These are phyloP conservation scores for Eucalyptus erythrocorys DNA, from an alignment of 345 rosid genomes.

Conservation along the genomic window DNA sequence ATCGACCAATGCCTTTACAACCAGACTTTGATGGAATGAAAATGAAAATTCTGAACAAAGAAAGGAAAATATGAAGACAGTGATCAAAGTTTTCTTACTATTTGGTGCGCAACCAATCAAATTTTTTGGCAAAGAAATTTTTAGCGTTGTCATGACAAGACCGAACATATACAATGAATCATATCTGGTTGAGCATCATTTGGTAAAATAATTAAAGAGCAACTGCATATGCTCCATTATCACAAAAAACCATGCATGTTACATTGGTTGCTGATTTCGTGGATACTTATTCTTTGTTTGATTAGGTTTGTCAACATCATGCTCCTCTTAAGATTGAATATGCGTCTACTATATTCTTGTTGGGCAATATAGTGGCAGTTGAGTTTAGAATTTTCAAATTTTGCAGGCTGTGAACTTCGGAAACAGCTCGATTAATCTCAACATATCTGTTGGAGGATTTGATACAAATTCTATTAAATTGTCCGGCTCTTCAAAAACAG, in stretches of 20 bases:
- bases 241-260: background rate
- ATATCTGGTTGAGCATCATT: background rate
- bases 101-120: background rate
- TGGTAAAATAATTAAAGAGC: background rate
- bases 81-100: background rate
- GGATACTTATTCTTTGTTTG: background rate
- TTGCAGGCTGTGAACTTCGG: constrained; percentile 77
- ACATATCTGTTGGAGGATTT: constrained; percentile 42
- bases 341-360: background rate
- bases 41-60: background rate
- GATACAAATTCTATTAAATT: constrained; percentile 24
- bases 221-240: background rate
- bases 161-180: background rate
- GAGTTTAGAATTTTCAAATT: background rate
- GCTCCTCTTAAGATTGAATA: background rate
- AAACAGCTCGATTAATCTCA: constrained; percentile 34
- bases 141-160: background rate
- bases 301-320: background rate
- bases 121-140: background rate
- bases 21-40: background rate
- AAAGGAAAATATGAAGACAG: background rate
- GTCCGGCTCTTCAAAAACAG: constrained; percentile 50
- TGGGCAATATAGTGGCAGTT: background rate
- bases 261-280: background rate
- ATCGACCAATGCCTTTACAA: background rate